A percentile compares a stretch with the other conserved stretches of the same genome.
These are phyloP conservation scores for Aspergillus luchuensis DNA, from an alignment of 2,329 filamentous ascomycete species.

Conservation along the genomic window DNA sequence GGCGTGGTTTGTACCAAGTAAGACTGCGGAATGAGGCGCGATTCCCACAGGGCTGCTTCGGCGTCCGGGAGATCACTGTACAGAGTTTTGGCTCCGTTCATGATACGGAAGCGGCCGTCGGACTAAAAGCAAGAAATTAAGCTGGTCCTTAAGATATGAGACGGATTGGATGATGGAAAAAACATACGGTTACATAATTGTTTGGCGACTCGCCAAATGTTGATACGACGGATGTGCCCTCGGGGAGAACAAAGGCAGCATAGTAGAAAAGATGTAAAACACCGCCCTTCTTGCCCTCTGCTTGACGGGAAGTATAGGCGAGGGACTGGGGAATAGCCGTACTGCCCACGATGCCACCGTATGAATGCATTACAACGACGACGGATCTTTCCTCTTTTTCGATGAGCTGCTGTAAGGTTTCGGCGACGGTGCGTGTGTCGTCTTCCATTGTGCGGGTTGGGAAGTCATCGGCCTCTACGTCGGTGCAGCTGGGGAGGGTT, in stretches of 20 bases:
- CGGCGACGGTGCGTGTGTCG: background rate
- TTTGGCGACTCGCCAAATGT: conserved; percentile 6
- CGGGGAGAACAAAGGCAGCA: background rate
- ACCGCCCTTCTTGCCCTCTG: background rate
- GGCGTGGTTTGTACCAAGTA: conserved; percentile 7
- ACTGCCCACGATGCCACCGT: conserved; percentile 8
- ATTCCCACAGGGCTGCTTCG: conserved; percentile 8
- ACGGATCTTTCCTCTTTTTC: background rate
- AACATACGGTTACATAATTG: background rate
- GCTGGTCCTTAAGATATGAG: background rate
- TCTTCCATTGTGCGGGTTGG: background rate
- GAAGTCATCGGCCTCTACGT: background rate
- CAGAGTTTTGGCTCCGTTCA: conserved; percentile 1
- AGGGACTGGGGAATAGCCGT: conserved; percentile 7
- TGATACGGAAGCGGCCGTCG: conserved; percentile 2
- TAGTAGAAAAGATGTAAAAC: conserved; percentile 2
- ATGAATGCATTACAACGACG: conserved; percentile 9
- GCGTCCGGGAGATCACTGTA: conserved; percentile 9
- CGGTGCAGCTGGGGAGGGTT: background rate
- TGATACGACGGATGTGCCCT: background rate
- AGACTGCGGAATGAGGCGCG: conserved; percentile 7
- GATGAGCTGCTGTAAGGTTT: background rate
- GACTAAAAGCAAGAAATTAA: background rate
- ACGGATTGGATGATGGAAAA: background rate
- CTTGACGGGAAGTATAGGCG: background rate